Conservation (phyloP, 306 rosid species). For the Lablab purpureus region DNA sequence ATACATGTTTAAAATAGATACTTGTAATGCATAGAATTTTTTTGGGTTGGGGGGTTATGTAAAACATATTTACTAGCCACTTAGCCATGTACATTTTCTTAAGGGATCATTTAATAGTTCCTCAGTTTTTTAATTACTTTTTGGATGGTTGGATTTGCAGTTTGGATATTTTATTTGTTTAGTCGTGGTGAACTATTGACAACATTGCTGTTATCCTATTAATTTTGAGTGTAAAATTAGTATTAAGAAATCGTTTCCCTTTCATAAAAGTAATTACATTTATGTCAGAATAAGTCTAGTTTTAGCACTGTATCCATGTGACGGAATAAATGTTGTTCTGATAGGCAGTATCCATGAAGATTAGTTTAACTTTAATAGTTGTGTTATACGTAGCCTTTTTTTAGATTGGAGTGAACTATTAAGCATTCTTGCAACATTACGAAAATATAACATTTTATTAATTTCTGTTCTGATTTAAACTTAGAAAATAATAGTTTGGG, state of each 20-base stretch:
- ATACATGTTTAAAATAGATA: conserved; percentile 24
- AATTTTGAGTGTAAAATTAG: background rate
- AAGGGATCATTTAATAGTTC: conserved; percentile 7
- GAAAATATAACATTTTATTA: too few relatives aligned
- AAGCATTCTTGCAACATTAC: background rate
- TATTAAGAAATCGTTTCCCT: background rate
- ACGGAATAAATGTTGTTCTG: background rate
- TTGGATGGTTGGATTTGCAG: conserved; percentile 35
- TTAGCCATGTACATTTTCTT: conserved; percentile 38
- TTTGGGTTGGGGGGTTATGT: background rate
- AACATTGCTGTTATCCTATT: conserved; percentile 2
- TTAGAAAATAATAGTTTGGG: too few relatives aligned
- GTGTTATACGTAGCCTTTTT: background rate
- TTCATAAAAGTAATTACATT: background rate
- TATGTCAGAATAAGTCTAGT: background rate
- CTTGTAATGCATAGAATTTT: background rate
- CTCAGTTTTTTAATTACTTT: conserved; percentile 12
- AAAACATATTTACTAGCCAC: conserved; percentile 9
- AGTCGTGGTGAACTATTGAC: conserved; percentile 22
- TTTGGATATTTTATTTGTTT: conserved; percentile 37
- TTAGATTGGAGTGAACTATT: background rate
- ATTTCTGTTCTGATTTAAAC: too few relatives aligned
- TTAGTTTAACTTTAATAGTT: background rate
- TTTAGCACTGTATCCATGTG: conserved; percentile 7
- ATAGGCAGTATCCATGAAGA: background rate